These are phyloP conservation scores for Colletotrichum limetticola DNA, from an alignment of 2,329 filamentous ascomycete species.

Conservation along the genomic window DNA sequence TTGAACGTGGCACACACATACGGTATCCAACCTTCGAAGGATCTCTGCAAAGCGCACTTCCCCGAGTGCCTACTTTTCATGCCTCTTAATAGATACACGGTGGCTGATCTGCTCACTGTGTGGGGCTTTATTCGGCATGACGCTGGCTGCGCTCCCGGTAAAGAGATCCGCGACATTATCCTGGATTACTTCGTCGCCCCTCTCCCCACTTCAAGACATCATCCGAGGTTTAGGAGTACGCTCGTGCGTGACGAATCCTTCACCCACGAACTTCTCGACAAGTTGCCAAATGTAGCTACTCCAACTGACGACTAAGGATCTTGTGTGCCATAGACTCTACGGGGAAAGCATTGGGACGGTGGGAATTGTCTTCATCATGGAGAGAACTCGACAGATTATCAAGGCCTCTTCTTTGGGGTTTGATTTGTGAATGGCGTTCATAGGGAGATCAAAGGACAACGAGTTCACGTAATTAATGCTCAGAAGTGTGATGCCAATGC, in stretches of 20 bases:
- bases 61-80: neutral
- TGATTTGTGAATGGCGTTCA: no score
- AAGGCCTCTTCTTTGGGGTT: no score
- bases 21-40: neutral
- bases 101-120: neutral
- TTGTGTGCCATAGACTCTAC: neutral
- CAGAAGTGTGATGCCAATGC: no score
- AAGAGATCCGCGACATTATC: neutral
- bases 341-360: neutral
- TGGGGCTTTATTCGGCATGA: neutral
- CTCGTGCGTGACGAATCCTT: neutral
- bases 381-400: no score
- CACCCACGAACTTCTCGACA: neutral
- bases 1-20: neutral
- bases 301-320: neutral
- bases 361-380: neutral
- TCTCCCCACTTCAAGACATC: neutral
- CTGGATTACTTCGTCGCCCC: neutral
- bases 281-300: neutral
- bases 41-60: neutral
- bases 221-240: neutral
- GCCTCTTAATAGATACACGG: no score
- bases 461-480: no score
- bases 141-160: neutral
- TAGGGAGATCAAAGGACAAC: no score